Evolutionary conservation across 2,329 filamentous ascomycete genomes (phyloP).

Genomic region (Alternaria angustiovoidea): DNA sequence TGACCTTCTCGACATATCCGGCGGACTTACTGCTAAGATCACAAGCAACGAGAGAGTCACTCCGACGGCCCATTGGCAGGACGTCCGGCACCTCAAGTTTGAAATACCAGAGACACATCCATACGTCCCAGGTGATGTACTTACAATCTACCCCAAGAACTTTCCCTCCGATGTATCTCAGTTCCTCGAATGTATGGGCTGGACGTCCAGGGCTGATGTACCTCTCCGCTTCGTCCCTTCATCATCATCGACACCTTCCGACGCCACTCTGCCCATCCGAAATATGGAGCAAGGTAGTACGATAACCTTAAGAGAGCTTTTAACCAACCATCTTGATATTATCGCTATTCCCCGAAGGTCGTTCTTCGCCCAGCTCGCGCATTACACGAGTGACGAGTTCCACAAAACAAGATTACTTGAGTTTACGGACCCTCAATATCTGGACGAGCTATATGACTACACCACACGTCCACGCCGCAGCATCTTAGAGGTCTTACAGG

Average conservation of each 20-base stretch:
- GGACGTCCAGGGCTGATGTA: constrained; percentile 75
- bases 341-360: constrained; percentile 86
- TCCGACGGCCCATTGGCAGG: constrained; percentile 83
- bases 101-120: constrained; percentile 53
- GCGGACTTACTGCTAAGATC: constrained; percentile 66
- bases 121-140: constrained; percentile 77
- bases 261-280: constrained; percentile 50
- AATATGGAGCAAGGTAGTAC: constrained; percentile 49
- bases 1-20: constrained; percentile 66
- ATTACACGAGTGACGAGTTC: constrained; percentile 74
- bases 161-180: constrained; percentile 80
- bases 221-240: constrained; percentile 64
- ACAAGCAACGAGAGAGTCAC: constrained; percentile 77
- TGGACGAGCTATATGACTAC: constrained; percentile 96
- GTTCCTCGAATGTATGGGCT: constrained; percentile 80
- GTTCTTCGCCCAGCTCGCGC: constrained; percentile 81
- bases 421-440: constrained; percentile 78
- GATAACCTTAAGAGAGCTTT: constrained; percentile 75
- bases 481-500: constrained; percentile 89
- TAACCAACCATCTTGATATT: constrained; percentile 87
- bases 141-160: constrained; percentile 88
- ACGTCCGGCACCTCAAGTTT: constrained; percentile 83
- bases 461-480: constrained; percentile 88
- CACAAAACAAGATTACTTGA: constrained; percentile 85
- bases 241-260: constrained; percentile 43